Percentiles rank a stretch among this genome's conserved stretches.
phyloP scores from a whole-genome alignment of 495 filamentous ascomycete genomes.

The Alectoria sarmentosa region DNA sequence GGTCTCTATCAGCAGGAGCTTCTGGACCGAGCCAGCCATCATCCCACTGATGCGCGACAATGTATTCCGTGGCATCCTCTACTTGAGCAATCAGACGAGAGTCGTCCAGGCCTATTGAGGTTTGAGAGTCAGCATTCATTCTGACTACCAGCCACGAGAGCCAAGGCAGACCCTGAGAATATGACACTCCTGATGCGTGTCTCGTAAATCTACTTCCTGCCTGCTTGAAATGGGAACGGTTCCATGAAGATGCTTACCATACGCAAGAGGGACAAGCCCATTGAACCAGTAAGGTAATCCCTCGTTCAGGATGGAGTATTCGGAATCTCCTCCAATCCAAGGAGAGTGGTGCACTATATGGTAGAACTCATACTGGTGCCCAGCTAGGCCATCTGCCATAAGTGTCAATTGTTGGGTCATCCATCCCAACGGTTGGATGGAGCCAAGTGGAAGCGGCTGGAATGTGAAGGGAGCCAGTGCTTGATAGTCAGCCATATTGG shows the following conservation, averaged over 20 bases:
- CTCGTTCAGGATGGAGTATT: conserved; percentile 56
- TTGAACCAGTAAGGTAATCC: conserved; percentile 62
- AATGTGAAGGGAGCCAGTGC: conserved; percentile 30
- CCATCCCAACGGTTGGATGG: conserved; percentile 54
- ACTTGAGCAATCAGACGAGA: conserved; percentile 49
- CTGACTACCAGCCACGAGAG: not conserved
- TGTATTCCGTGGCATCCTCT: conserved; percentile 39
- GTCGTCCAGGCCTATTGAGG: conserved; percentile 38
- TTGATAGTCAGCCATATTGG: not conserved
- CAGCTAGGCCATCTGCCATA: conserved; percentile 50
- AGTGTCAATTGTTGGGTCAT: conserved; percentile 48
- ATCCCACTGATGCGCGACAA: conserved; percentile 44
- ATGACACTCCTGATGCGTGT: not conserved
- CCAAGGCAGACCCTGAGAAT: not conserved
- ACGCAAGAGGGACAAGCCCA: conserved; percentile 58
- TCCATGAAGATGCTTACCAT: conserved; percentile 17
- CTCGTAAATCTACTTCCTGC: not conserved
- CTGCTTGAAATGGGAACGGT: not conserved
- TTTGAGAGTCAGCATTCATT: not conserved
- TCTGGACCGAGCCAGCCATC: conserved; percentile 62
- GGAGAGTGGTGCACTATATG: conserved; percentile 45
- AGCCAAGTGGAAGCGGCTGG: conserved; percentile 47
- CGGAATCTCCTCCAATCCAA: conserved; percentile 49
- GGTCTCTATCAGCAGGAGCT: conserved; percentile 34
- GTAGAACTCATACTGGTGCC: conserved; percentile 55